Conservation (phyloP, 2,329 filamentous ascomycete species). For the Alternaria tenuissima region DNA sequence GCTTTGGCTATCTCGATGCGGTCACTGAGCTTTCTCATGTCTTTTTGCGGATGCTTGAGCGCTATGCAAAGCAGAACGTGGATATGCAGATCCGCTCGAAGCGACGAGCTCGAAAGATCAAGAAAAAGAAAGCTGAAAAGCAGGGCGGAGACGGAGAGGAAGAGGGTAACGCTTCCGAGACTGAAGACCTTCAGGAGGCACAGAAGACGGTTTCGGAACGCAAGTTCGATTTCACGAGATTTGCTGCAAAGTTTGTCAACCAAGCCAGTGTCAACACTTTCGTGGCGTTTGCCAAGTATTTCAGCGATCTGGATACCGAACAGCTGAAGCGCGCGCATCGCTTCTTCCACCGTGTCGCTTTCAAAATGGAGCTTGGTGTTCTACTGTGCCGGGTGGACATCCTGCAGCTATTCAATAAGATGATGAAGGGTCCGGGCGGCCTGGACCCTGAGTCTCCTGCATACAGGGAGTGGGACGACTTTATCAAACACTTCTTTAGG, state of each 20-base stretch:
- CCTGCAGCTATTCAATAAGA: constrained; percentile 83
- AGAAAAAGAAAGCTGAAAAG: constrained; percentile 65
- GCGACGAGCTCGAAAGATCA: constrained; percentile 75
- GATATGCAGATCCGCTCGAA: constrained; percentile 92
- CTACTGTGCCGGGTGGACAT: constrained; percentile 93
- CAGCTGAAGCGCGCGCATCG: constrained; percentile 93
- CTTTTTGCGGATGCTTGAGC: constrained; percentile 89
- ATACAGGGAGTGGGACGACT: constrained; percentile 90
- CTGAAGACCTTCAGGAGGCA: constrained; percentile 75
- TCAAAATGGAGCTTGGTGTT: constrained; percentile 91
- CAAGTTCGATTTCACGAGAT: constrained; percentile 92
- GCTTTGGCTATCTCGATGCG: constrained; percentile 91
- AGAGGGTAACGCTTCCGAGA: constrained; percentile 63
- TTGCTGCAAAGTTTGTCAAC: constrained; percentile 79
- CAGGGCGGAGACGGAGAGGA: constrained; percentile 60
- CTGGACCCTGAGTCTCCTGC: constrained; percentile 71
- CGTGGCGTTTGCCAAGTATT: constrained; percentile 78
- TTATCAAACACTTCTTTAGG: constrained; percentile 83
- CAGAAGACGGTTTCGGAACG: constrained; percentile 79
- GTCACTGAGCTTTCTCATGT: constrained; percentile 91
- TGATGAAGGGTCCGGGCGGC: constrained; percentile 87
- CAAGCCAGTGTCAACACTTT: constrained; percentile 92
- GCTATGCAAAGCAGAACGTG: constrained; percentile 92
- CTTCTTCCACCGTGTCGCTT: constrained; percentile 91
- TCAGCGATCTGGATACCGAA: constrained; percentile 76